Evolutionary conservation across 495 filamentous ascomycete genomes (phyloP).

Genomic region (Tuber borchii): DNA sequence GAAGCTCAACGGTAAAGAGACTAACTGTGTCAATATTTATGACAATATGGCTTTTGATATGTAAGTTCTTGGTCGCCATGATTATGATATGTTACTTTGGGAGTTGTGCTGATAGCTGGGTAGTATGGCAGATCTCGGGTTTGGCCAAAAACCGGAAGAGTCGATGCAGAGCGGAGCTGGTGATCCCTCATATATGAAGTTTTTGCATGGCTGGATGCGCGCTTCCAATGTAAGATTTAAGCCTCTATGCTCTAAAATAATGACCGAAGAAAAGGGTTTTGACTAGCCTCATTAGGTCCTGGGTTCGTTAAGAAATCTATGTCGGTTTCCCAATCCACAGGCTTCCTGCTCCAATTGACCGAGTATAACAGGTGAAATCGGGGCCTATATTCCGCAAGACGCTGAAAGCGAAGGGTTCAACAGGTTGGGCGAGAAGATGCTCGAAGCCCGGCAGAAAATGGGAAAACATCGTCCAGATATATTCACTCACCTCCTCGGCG

Average conservation of each 20-base stretch:
- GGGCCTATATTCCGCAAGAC: slow-evolving; percentile 19
- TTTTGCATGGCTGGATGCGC: slow-evolving; percentile 18
- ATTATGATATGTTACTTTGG: not conserved
- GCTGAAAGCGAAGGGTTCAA: slow-evolving; percentile 14
- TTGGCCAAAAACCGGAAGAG: slow-evolving; percentile 16
- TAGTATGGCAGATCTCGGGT: slow-evolving; percentile 33
- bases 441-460: slow-evolving; percentile 17
- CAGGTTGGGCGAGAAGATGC: slow-evolving; percentile 7
- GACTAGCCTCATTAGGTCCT: not conserved
- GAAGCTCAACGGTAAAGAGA: slow-evolving; percentile 11
- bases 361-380: slow-evolving; percentile 20
- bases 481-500: slow-evolving; percentile 21
- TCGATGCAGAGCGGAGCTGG: slow-evolving; percentile 30
- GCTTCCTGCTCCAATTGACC: slow-evolving; percentile 3
- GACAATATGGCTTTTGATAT: slow-evolving; percentile 27
- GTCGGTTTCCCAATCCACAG: not conserved
- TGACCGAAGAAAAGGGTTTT: not conserved
- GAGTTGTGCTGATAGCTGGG: not conserved
- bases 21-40: slow-evolving; percentile 1
- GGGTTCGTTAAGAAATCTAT: slow-evolving; percentile 8
- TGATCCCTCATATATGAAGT: slow-evolving; percentile 20
- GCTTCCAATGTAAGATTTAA: not conserved
- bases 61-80: slow-evolving; percentile 11
- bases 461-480: slow-evolving; percentile 26
- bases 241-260: not conserved